Conservation (phyloP, 768 basidiomycete species). For the Mycena metata region DNA sequence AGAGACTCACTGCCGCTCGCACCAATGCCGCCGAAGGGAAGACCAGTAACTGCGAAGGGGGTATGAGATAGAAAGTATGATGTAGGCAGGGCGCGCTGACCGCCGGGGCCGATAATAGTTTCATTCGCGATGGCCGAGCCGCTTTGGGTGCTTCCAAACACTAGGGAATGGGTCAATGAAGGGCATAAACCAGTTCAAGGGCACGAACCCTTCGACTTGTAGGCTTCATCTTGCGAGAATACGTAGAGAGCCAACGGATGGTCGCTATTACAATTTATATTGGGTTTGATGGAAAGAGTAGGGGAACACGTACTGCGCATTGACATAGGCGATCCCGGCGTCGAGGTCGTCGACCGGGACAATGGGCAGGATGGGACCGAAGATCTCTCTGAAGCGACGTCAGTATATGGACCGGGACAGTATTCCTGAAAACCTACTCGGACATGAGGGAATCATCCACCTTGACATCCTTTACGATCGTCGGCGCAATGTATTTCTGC, state of each 20-base stretch:
- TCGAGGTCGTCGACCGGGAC: conserved; percentile 79
- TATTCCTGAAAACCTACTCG: conserved; percentile 62
- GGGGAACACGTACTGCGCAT: conserved; percentile 60
- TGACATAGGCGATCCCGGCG: conserved; percentile 78
- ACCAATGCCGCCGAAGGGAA: conserved; percentile 84
- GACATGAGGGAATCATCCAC: conserved; percentile 80
- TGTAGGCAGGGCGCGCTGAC: conserved; percentile 51
- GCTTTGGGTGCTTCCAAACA: conserved; percentile 78
- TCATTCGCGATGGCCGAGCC: conserved; percentile 83
- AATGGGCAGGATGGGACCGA: conserved; percentile 86
- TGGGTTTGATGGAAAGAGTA: background rate
- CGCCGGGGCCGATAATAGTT: conserved; percentile 67
- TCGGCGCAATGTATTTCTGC: conserved; percentile 78
- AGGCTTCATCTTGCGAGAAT: conserved; percentile 70
- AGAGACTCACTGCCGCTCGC: conserved; percentile 73
- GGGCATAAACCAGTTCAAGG: background rate
- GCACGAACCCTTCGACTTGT: conserved; percentile 71
- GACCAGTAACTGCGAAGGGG: conserved; percentile 59
- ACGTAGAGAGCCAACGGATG: conserved; percentile 85
- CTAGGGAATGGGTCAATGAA: conserved; percentile 48
- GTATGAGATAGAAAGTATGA: background rate
- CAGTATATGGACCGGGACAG: conserved; percentile 6
- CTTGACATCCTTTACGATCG: conserved; percentile 74
- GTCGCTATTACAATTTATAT: conserved; percentile 57
- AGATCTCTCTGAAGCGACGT: conserved; percentile 73